These are phyloP conservation scores for Cercospora nicotianae DNA, from an alignment of 2,329 filamentous ascomycete species.

Conservation along the genomic window DNA sequence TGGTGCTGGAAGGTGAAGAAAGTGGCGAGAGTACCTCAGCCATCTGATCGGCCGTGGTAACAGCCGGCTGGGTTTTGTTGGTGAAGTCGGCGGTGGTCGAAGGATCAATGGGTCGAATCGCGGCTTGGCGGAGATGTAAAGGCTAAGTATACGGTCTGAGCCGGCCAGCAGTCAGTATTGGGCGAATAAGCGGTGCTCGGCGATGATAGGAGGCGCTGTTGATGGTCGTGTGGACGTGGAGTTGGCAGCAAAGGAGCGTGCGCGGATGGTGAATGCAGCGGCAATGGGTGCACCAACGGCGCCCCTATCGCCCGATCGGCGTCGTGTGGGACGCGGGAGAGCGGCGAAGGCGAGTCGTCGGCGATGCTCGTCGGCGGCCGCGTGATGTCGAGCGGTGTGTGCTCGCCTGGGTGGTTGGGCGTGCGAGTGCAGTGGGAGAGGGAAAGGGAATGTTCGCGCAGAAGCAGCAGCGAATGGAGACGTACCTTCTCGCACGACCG, in stretches of 20 bases:
- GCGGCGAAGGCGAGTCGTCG: neutral
- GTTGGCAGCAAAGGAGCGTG: conserved; percentile 13
- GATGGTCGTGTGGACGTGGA: conserved; percentile 13
- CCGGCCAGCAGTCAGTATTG: conserved; percentile 37
- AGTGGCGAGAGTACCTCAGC: conserved; percentile 51
- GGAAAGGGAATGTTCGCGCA: neutral
- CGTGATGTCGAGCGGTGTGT: neutral
- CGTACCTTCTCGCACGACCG: conserved; percentile 7
- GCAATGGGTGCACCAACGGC: conserved; percentile 6
- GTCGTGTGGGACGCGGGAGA: conserved; percentile 3
- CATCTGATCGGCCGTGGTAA: conserved; percentile 37
- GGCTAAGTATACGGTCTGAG: conserved; percentile 33
- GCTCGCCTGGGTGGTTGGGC: neutral
- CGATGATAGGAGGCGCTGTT: conserved; percentile 22
- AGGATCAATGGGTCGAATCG: conserved; percentile 22
- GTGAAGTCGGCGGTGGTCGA: conserved; percentile 10
- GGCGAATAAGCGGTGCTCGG: conserved; percentile 17
- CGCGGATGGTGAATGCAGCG: neutral
- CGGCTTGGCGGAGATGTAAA: conserved; percentile 24
- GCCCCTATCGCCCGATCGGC: conserved; percentile 7
- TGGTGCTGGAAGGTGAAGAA: conserved; percentile 48
- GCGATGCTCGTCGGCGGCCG: conserved; percentile 4
- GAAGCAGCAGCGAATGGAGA: neutral
- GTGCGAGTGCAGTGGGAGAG: conserved; percentile 1
- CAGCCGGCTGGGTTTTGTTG: conserved; percentile 13